Evolutionary conservation across 192 early-diverging fungal genomes (phyloP), one percentile per base, ranked within the genome.

Genomic region (Chytriomyces confervae): DNA sequence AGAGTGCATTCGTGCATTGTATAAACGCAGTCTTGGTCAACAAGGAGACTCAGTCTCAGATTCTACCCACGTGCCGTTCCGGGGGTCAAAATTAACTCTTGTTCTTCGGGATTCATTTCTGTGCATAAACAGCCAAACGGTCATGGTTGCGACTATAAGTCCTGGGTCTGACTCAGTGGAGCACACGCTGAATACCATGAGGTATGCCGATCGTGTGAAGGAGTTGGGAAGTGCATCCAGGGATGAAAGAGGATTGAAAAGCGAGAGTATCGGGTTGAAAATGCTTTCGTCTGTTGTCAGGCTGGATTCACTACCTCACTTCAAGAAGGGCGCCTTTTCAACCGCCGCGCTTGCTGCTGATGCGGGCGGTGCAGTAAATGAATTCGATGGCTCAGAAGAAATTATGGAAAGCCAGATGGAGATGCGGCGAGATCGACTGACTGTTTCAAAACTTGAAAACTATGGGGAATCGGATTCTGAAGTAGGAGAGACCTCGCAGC

Each of bases 181-280:
- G 68, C 82, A 86, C 60, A 79, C 85, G 45, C 62, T 86, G 45
- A 84, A 84, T 69, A 86, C 85, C 6, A 27, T 84, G 65, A 16
- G 85, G 61, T 86, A 86, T 74, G 85, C 83, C 20, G 79, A 79
- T 61, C 61, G 83, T 16, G 83, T 84, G n/a, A 84, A 84, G 50
- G 83, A 81, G 72, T 69, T 81, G 18, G 68, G 66, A 9, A 61
- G 62, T 57, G 53, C 16, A 20, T 20, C 53, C 0, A n/a, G 16
- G 53, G 53, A 20, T 57, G 53, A 20, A 20, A 57, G 13, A n/a
- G 36, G 36, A 36, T 36, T 36, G 36, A 36, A 36, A 36, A 36
- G 36, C 4, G 36, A 36, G 36, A 36, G 36, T 36, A 36, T 36
- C 36, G 36, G 36, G 36, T 36, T 36, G 36, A 36, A 36, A 36